Percentiles rank a stretch among this genome's conserved stretches.
Evolutionary conservation across 441 rosid genomes (phyloP).

Genomic region (Geranium incanum): DNA sequence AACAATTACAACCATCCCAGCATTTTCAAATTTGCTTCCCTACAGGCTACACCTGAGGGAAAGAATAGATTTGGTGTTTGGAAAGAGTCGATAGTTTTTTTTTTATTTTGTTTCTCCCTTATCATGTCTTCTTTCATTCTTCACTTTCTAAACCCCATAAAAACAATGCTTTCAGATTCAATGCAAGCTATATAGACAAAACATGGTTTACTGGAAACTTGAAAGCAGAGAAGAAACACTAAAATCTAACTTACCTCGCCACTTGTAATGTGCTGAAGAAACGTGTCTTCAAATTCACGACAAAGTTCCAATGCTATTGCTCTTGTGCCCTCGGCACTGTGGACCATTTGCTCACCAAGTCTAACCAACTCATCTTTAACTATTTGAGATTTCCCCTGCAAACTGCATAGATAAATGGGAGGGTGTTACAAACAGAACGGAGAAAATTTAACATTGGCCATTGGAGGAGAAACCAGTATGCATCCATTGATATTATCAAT

Average conservation of each 20-base stretch:
- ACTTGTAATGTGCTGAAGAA: slow-evolving; percentile 75
- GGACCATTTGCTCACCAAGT: slow-evolving; percentile 80
- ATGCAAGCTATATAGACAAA: background rate
- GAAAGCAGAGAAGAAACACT: background rate
- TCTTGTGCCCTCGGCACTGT: slow-evolving; percentile 84
- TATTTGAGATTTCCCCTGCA: slow-evolving; percentile 79
- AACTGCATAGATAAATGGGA: slow-evolving; percentile 36
- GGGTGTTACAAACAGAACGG: background rate
- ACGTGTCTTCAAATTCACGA: slow-evolving; percentile 94
- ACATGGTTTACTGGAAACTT: background rate
- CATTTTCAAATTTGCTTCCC: background rate
- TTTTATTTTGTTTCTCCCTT: background rate
- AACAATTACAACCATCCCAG: background rate
- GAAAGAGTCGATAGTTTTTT: background rate
- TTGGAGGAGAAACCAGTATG: background rate
- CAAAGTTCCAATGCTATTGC: slow-evolving; percentile 94
- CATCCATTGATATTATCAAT: background rate
- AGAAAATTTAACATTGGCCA: background rate
- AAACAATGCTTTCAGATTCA: background rate
- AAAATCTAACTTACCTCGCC: slow-evolving; percentile 57
- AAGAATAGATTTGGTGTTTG: background rate
- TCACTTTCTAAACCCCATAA: background rate
- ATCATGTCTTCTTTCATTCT: background rate
- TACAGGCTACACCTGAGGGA: background rate
- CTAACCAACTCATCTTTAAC: slow-evolving; percentile 76